Base-by-base conservation (phyloP, 2,329 filamentous ascomycete genomes). In the Fusarium dlaminii region DNA sequence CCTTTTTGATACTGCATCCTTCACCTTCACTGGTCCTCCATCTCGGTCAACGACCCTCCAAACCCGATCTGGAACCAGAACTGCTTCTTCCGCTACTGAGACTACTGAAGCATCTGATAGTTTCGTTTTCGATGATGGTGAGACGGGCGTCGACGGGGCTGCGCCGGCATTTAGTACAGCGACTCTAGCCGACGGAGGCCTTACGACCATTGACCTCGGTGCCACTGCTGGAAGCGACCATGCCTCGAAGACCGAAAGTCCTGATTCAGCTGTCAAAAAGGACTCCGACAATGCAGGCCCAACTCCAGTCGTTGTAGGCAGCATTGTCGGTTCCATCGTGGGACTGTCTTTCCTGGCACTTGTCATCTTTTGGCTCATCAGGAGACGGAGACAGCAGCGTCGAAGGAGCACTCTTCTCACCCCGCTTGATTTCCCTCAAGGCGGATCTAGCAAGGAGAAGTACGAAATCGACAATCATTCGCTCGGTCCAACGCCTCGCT, bases 321-420 rank as follows among this genome's bases (percentile, higher is more conserved):
- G 87, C 43, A 85, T 89, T 6, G 79, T 89, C 9, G 88, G 88
- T 34, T 85, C 85, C 8, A 77, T 88, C 4, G 84, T 86, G 1
- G 80, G 71, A 22, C 37, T 82, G 40, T 83, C 83, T 8, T 66
- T 90, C 22, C 74, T 88, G 29, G 84, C 81, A 1, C 83, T 90
- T 45, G 60, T 70, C 15, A 69, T 89, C 6, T 73, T 88, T 15
- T 90, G 87, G 87, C 83, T 87, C 70, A 85, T 84, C 55, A 86
- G 86, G 70, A 83, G 83, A 48, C 70, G 79, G 58, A 74, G 82
- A 51, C 81, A 82, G 73, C 84, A 82, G 75, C 66, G 60, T n/a
- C 83, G 86, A 42, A 83, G 85, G 63, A 87, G 84, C 78, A 87
- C 86, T 17, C 81, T 88, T 8, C 80, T 88, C 34, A 88, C 87